Percentiles rank a stretch among this genome's conserved stretches.
Evolutionary conservation across 2,329 filamentous ascomycete genomes (phyloP).

Genomic region (Rutstroemia sydowiana): DNA sequence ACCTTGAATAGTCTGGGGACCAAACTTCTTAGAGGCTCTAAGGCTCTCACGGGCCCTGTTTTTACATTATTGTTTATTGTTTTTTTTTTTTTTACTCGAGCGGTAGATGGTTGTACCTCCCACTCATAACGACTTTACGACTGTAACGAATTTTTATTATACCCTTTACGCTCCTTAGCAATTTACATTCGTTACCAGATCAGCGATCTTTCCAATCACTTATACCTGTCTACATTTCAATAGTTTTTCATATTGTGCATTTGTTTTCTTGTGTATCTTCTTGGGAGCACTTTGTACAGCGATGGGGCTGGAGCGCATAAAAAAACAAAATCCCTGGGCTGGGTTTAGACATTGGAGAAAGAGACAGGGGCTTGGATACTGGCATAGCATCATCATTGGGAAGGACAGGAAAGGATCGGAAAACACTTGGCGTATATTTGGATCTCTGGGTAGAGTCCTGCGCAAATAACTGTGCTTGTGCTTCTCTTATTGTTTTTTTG

Average conservation of each 20-base stretch:
- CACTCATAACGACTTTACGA: constrained; percentile 11
- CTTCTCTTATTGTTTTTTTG: not conserved
- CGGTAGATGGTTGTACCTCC: constrained; percentile 6
- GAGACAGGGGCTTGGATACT: constrained; percentile 2
- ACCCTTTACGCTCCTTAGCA: constrained; percentile 28
- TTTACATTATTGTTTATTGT: constrained; percentile 10
- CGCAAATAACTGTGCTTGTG: not conserved
- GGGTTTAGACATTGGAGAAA: constrained; percentile 2
- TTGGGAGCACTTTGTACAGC: not conserved
- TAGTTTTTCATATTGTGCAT: constrained; percentile 1
- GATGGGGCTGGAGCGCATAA: constrained; percentile 9
- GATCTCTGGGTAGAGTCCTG: constrained; percentile 1
- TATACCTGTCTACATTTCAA: constrained; percentile 7
- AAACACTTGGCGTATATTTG: constrained; percentile 5
- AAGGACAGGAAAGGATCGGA: not conserved
- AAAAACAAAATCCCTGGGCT: not conserved
- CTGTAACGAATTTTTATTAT: constrained; percentile 12
- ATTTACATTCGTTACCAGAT: constrained; percentile 16
- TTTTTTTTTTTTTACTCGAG: constrained; percentile 8
- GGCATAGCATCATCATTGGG: not conserved
- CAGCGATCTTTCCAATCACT: not conserved
- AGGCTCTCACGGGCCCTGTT: constrained; percentile 5
- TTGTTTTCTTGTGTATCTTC: not conserved
- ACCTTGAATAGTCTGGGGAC: constrained; percentile 9
- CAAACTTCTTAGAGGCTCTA: constrained; percentile 6